These are phyloP conservation scores for Leishmania amazonensis DNA, from an alignment of 208 protist genomes.

Conservation along the genomic window DNA sequence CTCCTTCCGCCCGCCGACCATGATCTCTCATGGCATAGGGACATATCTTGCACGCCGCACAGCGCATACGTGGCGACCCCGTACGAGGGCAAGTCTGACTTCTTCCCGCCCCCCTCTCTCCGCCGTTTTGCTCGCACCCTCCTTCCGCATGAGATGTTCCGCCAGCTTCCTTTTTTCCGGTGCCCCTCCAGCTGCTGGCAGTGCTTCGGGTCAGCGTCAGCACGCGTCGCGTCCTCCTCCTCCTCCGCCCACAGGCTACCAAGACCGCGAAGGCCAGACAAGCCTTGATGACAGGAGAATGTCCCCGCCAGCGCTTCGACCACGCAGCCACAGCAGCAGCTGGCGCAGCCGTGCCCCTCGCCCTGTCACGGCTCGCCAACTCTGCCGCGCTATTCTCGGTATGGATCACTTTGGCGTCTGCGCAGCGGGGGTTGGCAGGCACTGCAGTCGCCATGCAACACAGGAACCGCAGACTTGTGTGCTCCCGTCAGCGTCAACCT, in stretches of 20 bases:
- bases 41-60: neutral
- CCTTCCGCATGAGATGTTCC: slow-evolving; percentile 5
- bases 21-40: neutral
- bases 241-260: neutral
- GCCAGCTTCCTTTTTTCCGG: slow-evolving; percentile 7
- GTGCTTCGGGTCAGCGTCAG: neutral
- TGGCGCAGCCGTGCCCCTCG: slow-evolving; percentile 17
- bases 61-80: neutral
- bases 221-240: neutral
- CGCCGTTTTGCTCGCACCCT: neutral
- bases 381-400: slow-evolving; percentile 15
- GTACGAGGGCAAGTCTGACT: neutral
- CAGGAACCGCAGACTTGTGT: neutral
- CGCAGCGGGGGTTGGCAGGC: neutral
- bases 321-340: neutral
- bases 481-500: neutral
- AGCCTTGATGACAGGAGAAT: neutral
- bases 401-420: neutral
- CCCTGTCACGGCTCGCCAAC: slow-evolving; percentile 32
- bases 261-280: neutral
- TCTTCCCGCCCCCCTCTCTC: neutral
- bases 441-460: neutral
- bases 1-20: neutral
- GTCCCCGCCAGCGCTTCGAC: neutral
- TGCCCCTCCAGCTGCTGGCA: neutral